A percentile compares a stretch with the other conserved stretches of the same genome.
These are phyloP conservation scores for Theileria parva DNA, from an alignment of 169 alveolate genomes.

Conservation along the genomic window DNA sequence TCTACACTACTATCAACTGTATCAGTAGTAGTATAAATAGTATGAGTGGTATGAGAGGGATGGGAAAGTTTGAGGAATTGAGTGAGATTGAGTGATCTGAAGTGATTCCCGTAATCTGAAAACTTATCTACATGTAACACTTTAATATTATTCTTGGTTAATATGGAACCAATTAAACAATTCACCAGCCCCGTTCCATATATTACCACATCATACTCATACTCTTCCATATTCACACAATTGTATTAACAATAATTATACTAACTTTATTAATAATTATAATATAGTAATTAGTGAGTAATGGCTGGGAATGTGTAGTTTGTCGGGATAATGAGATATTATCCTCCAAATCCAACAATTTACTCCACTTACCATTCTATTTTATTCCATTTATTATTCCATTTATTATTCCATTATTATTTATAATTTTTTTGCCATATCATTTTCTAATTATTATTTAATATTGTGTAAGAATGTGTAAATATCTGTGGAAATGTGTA, in stretches of 20 bases:
- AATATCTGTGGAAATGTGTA: neutral
- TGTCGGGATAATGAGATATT: neutral
- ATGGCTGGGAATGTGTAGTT: neutral
- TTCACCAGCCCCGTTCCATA: slow-evolving; percentile 60
- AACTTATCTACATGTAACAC: slow-evolving; percentile 50
- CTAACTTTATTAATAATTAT: no score
- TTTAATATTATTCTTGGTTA: slow-evolving; percentile 21
- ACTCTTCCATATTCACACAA: slow-evolving; percentile 25
- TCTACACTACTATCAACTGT: neutral
- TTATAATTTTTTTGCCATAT: neutral
- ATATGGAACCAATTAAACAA: slow-evolving; percentile 36
- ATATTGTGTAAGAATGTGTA: neutral
- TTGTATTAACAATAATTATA: no score
- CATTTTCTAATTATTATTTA: neutral
- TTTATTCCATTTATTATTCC: neutral
- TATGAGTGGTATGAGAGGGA: neutral
- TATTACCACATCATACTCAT: slow-evolving; percentile 48
- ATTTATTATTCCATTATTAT: neutral
- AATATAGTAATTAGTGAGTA: no score
- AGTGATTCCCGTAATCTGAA: slow-evolving; percentile 26
- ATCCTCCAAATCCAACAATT: no score
- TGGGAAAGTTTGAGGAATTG: neutral
- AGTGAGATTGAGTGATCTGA: slow-evolving; percentile 39
- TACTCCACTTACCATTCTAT: no score
- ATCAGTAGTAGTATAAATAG: neutral